Conservation (phyloP, 2,329 filamentous ascomycete species). For the Davidsoniella eucalypti region DNA sequence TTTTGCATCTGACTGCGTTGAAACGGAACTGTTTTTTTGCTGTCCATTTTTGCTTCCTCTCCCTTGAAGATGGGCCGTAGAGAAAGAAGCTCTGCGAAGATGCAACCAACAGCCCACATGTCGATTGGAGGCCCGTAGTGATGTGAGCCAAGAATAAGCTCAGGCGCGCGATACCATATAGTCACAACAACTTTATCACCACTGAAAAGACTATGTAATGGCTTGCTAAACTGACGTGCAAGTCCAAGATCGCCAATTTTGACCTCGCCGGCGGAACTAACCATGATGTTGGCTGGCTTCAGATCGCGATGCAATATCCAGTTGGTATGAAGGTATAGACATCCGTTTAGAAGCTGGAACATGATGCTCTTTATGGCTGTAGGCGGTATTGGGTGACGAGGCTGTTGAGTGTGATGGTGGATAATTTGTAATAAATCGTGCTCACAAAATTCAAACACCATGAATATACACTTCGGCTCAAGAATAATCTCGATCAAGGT, state of each 20-base stretch:
- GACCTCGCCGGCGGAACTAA: slow-evolving; percentile 75
- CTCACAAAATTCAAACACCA: slow-evolving; percentile 98
- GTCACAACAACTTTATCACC: slow-evolving; percentile 98
- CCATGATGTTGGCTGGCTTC: slow-evolving; percentile 98
- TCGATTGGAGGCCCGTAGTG: slow-evolving; percentile 97
- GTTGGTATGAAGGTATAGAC: slow-evolving; percentile 86
- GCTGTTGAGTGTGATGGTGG: slow-evolving; percentile 85
- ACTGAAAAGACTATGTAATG: slow-evolving; percentile 74
- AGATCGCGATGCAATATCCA: slow-evolving; percentile 96
- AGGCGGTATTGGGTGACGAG: slow-evolving; percentile 74
- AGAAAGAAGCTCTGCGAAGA: slow-evolving; percentile 85
- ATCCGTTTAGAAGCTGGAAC: slow-evolving; percentile 87
- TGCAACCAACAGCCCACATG: slow-evolving; percentile 94
- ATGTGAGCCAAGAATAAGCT: slow-evolving; percentile 77
- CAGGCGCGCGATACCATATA: slow-evolving; percentile 95
- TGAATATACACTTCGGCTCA: slow-evolving; percentile 97
- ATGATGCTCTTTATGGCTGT: slow-evolving; percentile 84
- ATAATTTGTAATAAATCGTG: slow-evolving; percentile 96
- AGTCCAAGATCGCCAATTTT: slow-evolving; percentile 91
- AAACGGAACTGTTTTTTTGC: slow-evolving; percentile 92
- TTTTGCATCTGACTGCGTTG: slow-evolving; percentile 98
- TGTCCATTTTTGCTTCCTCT: slow-evolving; percentile 97
- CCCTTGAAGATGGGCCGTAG: slow-evolving; percentile 94
- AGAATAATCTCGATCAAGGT: slow-evolving; percentile 87
- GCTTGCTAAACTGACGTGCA: slow-evolving; percentile 85